These are phyloP conservation scores for Leishmania martiniquensis DNA, from an alignment of 208 protist genomes.

Conservation along the genomic window DNA sequence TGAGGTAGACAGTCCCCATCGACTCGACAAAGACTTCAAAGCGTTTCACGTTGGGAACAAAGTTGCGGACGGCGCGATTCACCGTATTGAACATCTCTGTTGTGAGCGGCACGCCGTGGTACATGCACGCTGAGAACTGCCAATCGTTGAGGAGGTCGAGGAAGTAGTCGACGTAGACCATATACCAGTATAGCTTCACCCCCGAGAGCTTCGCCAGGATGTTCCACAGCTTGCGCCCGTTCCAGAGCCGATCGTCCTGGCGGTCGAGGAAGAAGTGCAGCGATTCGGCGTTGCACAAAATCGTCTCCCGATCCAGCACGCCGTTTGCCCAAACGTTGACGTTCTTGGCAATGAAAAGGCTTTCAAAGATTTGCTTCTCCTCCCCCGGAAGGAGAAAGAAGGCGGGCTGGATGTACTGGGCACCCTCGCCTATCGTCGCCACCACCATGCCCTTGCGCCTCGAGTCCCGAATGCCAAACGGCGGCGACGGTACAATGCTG, in stretches of 20 bases:
- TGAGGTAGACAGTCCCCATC: constrained; percentile 51
- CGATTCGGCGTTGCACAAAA: constrained; percentile 53
- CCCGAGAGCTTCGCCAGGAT: constrained; percentile 58
- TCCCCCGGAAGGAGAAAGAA: constrained; percentile 69
- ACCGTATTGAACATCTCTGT: constrained; percentile 84
- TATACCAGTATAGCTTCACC: constrained; percentile 75
- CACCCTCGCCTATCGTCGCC: constrained; percentile 59
- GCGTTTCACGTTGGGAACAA: constrained; percentile 80
- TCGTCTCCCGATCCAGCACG: constrained; percentile 61
- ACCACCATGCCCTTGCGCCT: constrained; percentile 62
- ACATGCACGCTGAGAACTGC: constrained; percentile 84
- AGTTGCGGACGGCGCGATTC: constrained; percentile 68
- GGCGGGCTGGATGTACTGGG: constrained; percentile 84
- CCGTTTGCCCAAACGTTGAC: constrained; percentile 71
- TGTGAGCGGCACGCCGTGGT: constrained; percentile 75
- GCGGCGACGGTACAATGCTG: constrained; percentile 66
- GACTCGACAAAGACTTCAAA: constrained; percentile 76
- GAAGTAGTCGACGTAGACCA: constrained; percentile 83
- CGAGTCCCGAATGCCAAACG: constrained; percentile 86
- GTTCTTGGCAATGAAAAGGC: constrained; percentile 64
- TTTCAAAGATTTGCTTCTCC: constrained; percentile 68
- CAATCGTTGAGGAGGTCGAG: constrained; percentile 86
- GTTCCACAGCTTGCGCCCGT: constrained; percentile 80
- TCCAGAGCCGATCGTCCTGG: constrained; percentile 75
- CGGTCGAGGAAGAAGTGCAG: constrained; percentile 83